Evolutionary conservation across 495 filamentous ascomycete genomes (phyloP), one percentile per base, ranked within the genome.

Genomic region (Letharia columbiana): DNA sequence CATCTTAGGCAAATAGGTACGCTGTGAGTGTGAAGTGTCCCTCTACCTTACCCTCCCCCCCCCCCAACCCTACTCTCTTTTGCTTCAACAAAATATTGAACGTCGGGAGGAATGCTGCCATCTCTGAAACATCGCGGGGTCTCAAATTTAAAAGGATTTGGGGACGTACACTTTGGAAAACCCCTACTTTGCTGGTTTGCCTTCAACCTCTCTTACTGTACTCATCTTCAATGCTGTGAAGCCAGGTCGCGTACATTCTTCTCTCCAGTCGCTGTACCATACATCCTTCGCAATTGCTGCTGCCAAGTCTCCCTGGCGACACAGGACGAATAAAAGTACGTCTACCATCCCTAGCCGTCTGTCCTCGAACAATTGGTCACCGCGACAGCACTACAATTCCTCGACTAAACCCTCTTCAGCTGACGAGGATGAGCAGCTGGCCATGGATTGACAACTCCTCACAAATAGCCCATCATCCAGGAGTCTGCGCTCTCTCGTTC

Each of bases 111-210:
- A 57, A 57, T 57, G 54, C 54, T 6, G 33, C 28, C 54, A 2
- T 39, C 31, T 57, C 54, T 57, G 54, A 57, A 57, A 57, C 54
- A 37, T 37, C 54, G 33, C 33, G 54, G 33, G 33, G 33, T 57
- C 54, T 57, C 54, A 37, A 17, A 57, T 17, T 1, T 37, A n/a
- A 33, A 37, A 57, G 50, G 23, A 54, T 54, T 17, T 4, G 4
- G 10, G 23, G n/a, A 50, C 47, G 17, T 20, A 20, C 18, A n/a
- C 12, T 42, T 12, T 50, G 7, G n/a, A 28, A 4, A 23, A 23
- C 2, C 28, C 50, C 28, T 13, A 13, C 6, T 15, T 5, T 50
- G 1, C n/a, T 23, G 2, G 1, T 23, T n/a, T 54, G 28, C 28
- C 31, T 20, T 57, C 33, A 20, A 23, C 15, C 33, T 57, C 33